phyloP scores from a whole-genome alignment of 345 rosid species.

The Populus davidiana region DNA sequence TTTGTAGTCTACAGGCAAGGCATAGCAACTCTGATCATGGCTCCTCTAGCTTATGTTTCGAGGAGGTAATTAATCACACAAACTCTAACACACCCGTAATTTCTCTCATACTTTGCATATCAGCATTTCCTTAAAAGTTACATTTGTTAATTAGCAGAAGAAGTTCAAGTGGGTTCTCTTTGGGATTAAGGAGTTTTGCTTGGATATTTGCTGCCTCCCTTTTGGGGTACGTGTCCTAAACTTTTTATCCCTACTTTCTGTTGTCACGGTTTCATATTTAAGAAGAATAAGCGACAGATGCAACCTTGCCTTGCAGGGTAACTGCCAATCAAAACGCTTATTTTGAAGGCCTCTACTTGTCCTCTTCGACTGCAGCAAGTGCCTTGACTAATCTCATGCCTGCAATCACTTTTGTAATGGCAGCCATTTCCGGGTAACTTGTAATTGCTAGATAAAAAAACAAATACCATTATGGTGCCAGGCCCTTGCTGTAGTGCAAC shows the following conservation, averaged over 20 bases:
- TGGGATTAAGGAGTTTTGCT: constrained; percentile 29
- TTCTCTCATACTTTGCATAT: background rate
- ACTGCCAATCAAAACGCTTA: constrained; percentile 39
- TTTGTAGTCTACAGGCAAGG: constrained; percentile 35
- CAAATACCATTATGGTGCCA: no score
- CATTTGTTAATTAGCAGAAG: constrained; percentile 13
- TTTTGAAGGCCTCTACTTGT: constrained; percentile 39
- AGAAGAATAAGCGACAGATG: no score
- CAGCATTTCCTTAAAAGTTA: background rate
- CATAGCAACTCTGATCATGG: constrained; percentile 31
- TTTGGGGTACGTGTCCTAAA: constrained; percentile 20
- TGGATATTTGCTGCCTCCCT: constrained; percentile 37
- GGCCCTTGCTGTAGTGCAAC: no score
- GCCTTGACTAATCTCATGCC: constrained; percentile 39
- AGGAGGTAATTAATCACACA: constrained; percentile 16
- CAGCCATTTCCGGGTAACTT: constrained; percentile 31
- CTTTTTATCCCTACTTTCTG: no score
- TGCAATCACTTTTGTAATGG: constrained; percentile 41
- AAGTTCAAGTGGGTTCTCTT: constrained; percentile 13
- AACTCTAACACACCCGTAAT: background rate
- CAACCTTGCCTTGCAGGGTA: constrained; percentile 15
- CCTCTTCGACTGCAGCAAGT: constrained; percentile 38
- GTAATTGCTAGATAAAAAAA: no score
- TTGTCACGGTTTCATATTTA: no score
- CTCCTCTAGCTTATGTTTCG: constrained; percentile 34